These are phyloP conservation scores for Lolium multiflorum DNA, from an alignment of 176 grass and related monocot genomes.

Conservation along the genomic window DNA sequence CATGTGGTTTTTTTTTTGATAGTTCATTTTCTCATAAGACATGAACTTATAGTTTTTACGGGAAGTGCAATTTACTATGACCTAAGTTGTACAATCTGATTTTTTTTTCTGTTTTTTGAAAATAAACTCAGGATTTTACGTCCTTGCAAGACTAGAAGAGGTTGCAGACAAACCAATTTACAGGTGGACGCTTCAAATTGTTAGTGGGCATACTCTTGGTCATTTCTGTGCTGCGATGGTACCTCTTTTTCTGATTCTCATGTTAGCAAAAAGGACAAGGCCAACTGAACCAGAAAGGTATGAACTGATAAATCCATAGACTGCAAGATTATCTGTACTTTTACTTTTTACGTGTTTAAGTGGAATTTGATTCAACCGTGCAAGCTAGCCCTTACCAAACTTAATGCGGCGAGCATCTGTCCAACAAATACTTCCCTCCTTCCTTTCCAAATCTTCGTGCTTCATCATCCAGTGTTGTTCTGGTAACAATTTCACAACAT, in stretches of 20 bases:
- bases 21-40: neutral
- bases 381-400: neutral
- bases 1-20: neutral
- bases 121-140: constrained; percentile 77
- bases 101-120: neutral
- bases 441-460: neutral
- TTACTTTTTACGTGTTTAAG: neutral
- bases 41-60: neutral
- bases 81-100: neutral
- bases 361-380: neutral
- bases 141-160: constrained; percentile 87
- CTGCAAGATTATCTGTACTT: neutral
- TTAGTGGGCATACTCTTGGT: constrained; percentile 92
- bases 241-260: constrained; percentile 79
- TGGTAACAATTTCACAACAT: no score
- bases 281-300: constrained; percentile 71
- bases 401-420: neutral
- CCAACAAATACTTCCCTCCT: neutral
- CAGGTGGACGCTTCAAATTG: constrained; percentile 58
- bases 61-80: constrained; percentile 1
- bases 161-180: constrained; percentile 79
- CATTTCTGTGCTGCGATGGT: constrained; percentile 89
- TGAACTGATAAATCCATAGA: constrained; percentile 3
- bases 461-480: neutral
- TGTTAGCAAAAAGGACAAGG: constrained; percentile 81